These are phyloP conservation scores for Teratosphaeria nubilosa DNA, from an alignment of 2,329 filamentous ascomycete species.

Conservation along the genomic window DNA sequence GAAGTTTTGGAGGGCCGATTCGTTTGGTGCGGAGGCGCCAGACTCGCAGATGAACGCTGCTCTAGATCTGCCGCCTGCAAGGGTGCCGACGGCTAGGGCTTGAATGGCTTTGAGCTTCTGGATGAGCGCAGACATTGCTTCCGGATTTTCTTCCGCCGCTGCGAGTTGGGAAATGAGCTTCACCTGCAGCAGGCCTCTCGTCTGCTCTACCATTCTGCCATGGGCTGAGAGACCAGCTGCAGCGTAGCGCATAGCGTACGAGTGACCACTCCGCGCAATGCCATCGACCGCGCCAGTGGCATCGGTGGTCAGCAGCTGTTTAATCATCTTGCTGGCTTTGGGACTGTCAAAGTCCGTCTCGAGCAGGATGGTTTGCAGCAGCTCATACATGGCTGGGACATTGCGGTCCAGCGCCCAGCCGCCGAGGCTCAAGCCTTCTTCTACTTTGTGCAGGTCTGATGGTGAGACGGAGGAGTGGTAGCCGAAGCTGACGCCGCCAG, in stretches of 20 bases:
- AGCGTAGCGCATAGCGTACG: conserved; percentile 74
- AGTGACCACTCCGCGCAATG: conserved; percentile 82
- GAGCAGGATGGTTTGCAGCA: conserved; percentile 67
- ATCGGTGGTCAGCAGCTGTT: conserved; percentile 75
- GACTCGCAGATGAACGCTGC: conserved; percentile 76
- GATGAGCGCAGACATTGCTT: conserved; percentile 49
- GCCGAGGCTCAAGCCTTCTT: conserved; percentile 73
- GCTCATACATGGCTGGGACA: conserved; percentile 79
- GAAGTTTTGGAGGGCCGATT: conserved; percentile 61
- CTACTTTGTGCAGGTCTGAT: conserved; percentile 56
- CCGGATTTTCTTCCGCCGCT: conserved; percentile 60
- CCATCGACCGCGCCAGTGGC: conserved; percentile 85
- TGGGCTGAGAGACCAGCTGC: conserved; percentile 67
- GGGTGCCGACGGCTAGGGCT: conserved; percentile 58
- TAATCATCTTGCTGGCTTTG: conserved; percentile 70
- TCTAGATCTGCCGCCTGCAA: conserved; percentile 52
- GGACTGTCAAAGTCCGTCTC: conserved; percentile 86
- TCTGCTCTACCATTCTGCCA: conserved; percentile 68
- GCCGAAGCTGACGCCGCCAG: conserved; percentile 75
- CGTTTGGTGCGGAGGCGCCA: conserved; percentile 61
- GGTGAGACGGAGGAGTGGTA: conserved; percentile 78
- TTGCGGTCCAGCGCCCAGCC: conserved; percentile 87
- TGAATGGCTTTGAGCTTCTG: conserved; percentile 79
- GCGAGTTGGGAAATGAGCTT: conserved; percentile 73
- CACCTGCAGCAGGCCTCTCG: conserved; percentile 82